Conservation (phyloP, 2,329 filamentous ascomycete species). For the Chrysosporium keratinophilum region DNA sequence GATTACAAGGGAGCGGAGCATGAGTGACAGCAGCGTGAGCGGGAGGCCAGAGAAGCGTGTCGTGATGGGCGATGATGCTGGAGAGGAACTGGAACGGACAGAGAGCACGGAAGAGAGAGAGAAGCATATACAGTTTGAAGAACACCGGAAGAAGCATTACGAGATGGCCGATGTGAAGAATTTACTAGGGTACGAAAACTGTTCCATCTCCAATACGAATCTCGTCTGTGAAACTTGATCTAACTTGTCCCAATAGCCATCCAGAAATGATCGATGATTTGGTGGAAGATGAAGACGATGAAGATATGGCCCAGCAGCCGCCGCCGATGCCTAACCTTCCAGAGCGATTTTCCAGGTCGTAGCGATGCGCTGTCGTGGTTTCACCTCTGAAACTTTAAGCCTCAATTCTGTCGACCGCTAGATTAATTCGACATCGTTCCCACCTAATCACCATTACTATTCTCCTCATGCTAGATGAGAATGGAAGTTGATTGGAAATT, state of each 20-base stretch:
- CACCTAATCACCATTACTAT: background rate
- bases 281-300: conserved; percentile 45
- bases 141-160: conserved; percentile 90
- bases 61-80: conserved; percentile 53
- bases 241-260: conserved; percentile 36
- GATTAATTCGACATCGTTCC: background rate
- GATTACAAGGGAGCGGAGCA: conserved; percentile 33
- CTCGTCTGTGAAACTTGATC: background rate
- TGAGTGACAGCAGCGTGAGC: conserved; percentile 28
- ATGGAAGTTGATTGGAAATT: background rate
- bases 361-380: background rate
- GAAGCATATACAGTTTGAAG: conserved; percentile 87
- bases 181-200: conserved; percentile 57
- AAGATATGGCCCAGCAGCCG: conserved; percentile 18
- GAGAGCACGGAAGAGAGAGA: conserved; percentile 63
- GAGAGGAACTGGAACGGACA: conserved; percentile 36
- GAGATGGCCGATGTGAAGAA: conserved; percentile 95
- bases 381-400: no score
- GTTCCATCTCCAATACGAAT: background rate
- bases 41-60: conserved; percentile 60
- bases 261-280: conserved; percentile 55
- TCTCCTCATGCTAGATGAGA: conserved; percentile 2
- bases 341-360: conserved; percentile 12
- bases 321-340: conserved; percentile 29
- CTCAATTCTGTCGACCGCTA: background rate